These are phyloP conservation scores for Vitis amurensis DNA, from an alignment of 164 flowering plant genomes.

Conservation along the genomic window DNA sequence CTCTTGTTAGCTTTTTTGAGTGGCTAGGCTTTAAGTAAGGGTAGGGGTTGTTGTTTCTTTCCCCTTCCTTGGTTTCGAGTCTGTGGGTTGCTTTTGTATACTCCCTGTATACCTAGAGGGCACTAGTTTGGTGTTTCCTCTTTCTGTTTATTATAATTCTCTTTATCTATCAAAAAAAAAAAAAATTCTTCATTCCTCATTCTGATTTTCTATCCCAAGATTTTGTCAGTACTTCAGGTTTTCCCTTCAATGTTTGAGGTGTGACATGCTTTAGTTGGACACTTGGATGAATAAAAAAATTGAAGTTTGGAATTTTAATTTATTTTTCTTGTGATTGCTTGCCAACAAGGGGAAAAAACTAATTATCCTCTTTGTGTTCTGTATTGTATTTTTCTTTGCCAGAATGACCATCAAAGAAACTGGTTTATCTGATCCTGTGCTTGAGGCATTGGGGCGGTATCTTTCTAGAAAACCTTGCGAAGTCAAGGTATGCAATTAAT, in stretches of 20 bases:
- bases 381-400: constrained; percentile 13
- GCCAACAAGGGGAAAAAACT: not conserved
- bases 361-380: not conserved
- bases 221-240: not conserved
- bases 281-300: no score
- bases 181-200: not conserved
- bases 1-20: no score
- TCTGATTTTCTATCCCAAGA: not conserved
- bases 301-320: not conserved
- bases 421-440: constrained; percentile 71
- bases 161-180: no score
- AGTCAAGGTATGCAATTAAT: constrained; percentile 58
- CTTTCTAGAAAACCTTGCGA: constrained; percentile 75
- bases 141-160: no score
- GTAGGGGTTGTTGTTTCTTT: no score
- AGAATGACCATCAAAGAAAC: constrained; percentile 68
- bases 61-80: no score
- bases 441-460: constrained; percentile 68
- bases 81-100: no score
- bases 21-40: no score
- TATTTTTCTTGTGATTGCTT: not conserved
- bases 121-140: no score
- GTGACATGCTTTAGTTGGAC: no score
- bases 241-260: no score
- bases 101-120: no score